Conservation (phyloP, 2,329 filamentous ascomycete genomes). For the Arthrobotrys sinensis region DNA sequence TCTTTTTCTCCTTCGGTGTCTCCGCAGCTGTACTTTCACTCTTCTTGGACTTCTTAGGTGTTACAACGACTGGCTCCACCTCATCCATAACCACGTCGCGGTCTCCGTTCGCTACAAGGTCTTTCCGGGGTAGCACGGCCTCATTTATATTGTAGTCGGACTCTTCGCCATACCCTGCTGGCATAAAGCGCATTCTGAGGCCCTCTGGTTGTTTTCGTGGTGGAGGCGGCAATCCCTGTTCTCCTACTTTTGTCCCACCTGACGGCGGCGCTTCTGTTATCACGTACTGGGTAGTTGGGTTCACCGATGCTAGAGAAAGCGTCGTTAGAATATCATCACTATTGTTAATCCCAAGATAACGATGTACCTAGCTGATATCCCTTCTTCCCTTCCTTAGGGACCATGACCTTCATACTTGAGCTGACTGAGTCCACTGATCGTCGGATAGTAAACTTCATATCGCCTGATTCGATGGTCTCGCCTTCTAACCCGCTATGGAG, state of each 20-base stretch:
- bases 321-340: slow-evolving; percentile 9
- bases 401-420: slow-evolving; percentile 50
- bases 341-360: not conserved
- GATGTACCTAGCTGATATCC: slow-evolving; percentile 62
- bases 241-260: slow-evolving; percentile 4
- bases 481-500: slow-evolving; percentile 47
- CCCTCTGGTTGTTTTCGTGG: slow-evolving; percentile 63
- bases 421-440: slow-evolving; percentile 41
- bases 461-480: slow-evolving; percentile 44
- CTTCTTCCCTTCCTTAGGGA: slow-evolving; percentile 60
- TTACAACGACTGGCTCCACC: not conserved
- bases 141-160: slow-evolving; percentile 41
- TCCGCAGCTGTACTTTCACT: not conserved
- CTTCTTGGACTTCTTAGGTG: slow-evolving; percentile 39
- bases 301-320: slow-evolving; percentile 41
- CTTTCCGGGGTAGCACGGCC: slow-evolving; percentile 41
- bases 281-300: slow-evolving; percentile 59
- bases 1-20: slow-evolving; percentile 51
- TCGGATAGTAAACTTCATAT: slow-evolving; percentile 45
- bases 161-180: slow-evolving; percentile 62
- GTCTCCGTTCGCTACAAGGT: slow-evolving; percentile 38
- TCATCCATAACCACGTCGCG: slow-evolving; percentile 48
- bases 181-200: slow-evolving; percentile 63
- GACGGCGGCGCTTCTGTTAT: slow-evolving; percentile 58
- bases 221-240: slow-evolving; percentile 46